Evolutionary conservation across 139 green algal genomes (phyloP).

Genomic region (Coelastrella sp.): DNA sequence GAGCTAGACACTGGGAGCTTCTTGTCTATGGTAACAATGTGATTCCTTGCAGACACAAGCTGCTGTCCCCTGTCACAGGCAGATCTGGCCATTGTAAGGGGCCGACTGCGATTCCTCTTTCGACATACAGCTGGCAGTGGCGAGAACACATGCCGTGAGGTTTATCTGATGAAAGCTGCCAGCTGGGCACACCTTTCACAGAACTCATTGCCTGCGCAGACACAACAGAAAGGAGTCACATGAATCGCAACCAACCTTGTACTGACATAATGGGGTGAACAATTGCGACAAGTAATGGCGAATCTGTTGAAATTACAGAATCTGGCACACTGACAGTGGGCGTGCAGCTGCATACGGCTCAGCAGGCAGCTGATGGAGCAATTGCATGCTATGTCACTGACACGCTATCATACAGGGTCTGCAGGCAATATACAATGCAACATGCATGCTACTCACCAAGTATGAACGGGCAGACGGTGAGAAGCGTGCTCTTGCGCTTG

Average conservation of each 20-base stretch:
- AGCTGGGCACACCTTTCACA: conserved; percentile 76
- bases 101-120: not conserved
- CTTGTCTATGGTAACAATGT: no score
- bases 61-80: no score
- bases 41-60: no score
- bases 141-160: not conserved
- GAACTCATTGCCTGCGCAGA: conserved; percentile 86
- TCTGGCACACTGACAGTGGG: no score
- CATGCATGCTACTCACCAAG: conserved; percentile 60
- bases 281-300: not conserved
- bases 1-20: no score
- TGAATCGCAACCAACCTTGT: not conserved
- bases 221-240: not conserved
- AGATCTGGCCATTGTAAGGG: no score
- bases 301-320: no score
- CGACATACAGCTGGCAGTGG: not conserved
- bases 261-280: not conserved
- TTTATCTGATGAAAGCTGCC: not conserved
- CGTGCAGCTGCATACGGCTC: no score
- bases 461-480: conserved; percentile 92
- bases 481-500: conserved; percentile 68
- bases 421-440: not conserved
- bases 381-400: not conserved
- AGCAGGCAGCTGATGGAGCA: not conserved
- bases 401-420: not conserved